These are phyloP conservation scores for Phoma herbarum DNA, from an alignment of 2,329 filamentous ascomycete genomes.

Conservation along the genomic window DNA sequence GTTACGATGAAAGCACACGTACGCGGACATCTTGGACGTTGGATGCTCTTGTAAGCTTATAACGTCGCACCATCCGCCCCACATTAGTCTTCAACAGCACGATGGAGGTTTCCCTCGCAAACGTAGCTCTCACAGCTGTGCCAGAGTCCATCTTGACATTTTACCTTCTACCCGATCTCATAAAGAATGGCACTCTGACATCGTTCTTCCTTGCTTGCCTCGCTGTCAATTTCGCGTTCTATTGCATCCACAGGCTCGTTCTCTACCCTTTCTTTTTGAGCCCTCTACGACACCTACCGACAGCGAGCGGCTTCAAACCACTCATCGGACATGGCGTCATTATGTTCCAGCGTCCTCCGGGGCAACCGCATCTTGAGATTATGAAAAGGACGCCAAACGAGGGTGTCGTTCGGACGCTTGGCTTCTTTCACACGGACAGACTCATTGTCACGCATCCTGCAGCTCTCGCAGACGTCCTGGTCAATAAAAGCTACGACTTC, in stretches of 20 bases:
- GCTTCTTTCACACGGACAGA: conserved; percentile 51
- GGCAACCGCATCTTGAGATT: conserved; percentile 44
- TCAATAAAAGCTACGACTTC: conserved; percentile 63
- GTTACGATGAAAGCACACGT: not conserved
- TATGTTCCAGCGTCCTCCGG: conserved; percentile 48
- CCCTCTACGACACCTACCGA: conserved; percentile 53
- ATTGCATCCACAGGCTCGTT: conserved; percentile 33
- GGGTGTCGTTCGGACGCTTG: conserved; percentile 52
- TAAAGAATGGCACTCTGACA: conserved; percentile 25
- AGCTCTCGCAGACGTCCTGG: conserved; percentile 61
- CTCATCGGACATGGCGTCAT: conserved; percentile 51
- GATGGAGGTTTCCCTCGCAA: conserved; percentile 29
- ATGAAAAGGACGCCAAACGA: conserved; percentile 53
- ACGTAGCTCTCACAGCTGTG: conserved; percentile 29
- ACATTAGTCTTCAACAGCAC: not conserved
- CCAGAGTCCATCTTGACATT: conserved; percentile 31
- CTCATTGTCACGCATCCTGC: conserved; percentile 52
- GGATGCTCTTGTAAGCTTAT: not conserved
- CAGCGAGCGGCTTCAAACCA: conserved; percentile 37
- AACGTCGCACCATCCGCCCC: not conserved
- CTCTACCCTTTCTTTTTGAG: conserved; percentile 52
- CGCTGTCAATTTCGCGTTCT: conserved; percentile 27
- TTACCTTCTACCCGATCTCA: conserved; percentile 32
- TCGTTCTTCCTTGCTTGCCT: conserved; percentile 30
- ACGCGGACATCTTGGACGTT: not conserved